A percentile compares a stretch with the other conserved stretches of the same genome.
Evolutionary conservation across 495 filamentous ascomycete genomes (phyloP).

Genomic region (Neurospora discreta): DNA sequence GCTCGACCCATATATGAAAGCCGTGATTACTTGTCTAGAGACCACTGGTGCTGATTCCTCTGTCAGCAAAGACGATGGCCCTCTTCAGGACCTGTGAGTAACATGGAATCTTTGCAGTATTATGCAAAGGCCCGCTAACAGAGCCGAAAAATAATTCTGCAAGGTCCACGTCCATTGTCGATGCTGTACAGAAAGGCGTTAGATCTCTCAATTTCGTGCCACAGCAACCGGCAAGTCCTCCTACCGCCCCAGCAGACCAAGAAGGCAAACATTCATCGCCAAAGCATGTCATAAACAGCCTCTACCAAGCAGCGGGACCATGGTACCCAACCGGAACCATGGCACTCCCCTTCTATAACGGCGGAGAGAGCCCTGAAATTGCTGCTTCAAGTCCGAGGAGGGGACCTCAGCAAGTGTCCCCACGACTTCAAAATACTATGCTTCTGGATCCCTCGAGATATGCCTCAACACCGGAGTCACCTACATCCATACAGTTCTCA

Average conservation of each 20-base stretch:
- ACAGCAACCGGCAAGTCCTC: neutral
- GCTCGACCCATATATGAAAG: conserved; percentile 8
- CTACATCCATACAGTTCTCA: neutral
- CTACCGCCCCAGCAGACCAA: neutral
- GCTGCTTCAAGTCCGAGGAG: neutral
- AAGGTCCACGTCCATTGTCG: neutral
- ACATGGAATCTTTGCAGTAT: neutral
- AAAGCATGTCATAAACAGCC: neutral
- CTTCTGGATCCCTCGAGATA: neutral
- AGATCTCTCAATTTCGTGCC: neutral
- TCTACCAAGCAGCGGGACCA: conserved; percentile 5
- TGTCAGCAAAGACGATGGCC: neutral
- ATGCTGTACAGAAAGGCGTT: neutral
- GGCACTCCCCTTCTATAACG: conserved; percentile 3
- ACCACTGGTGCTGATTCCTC: neutral
- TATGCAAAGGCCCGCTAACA: neutral
- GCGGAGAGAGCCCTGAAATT: neutral
- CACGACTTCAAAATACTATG: neutral
- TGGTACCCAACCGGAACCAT: conserved; percentile 6
- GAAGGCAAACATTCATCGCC: neutral
- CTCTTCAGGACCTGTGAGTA: neutral
- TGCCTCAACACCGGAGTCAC: neutral
- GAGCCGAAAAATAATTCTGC: neutral
- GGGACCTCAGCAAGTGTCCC: neutral
- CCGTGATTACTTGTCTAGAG: conserved; percentile 5